Evolutionary conservation across 2,329 filamentous ascomycete species (phyloP).

Genomic region (Aschersonia sp.): DNA sequence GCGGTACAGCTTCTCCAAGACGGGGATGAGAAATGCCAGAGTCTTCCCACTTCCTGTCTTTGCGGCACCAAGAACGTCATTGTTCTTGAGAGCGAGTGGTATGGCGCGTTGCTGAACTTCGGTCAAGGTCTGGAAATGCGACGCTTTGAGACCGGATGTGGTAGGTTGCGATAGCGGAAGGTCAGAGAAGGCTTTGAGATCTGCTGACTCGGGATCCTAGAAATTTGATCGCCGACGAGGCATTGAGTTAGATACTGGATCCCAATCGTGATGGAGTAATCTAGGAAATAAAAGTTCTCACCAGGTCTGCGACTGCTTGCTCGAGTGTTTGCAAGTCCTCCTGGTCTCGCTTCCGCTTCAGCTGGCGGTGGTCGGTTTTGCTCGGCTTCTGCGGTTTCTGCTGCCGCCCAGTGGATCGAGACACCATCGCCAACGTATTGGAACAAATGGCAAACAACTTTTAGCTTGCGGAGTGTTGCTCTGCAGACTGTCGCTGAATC

Average conservation of each 20-base stretch:
- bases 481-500: too few relatives aligned
- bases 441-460: background rate
- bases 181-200: slow-evolving; percentile 60
- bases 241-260: background rate
- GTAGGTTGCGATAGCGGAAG: slow-evolving; percentile 79
- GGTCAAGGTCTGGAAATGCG: slow-evolving; percentile 81
- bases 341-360: slow-evolving; percentile 23
- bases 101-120: slow-evolving; percentile 88
- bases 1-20: slow-evolving; percentile 84
- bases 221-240: background rate
- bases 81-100: slow-evolving; percentile 69
- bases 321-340: slow-evolving; percentile 20
- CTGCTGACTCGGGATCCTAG: slow-evolving; percentile 44
- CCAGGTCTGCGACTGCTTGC: slow-evolving; percentile 17
- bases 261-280: too few relatives aligned
- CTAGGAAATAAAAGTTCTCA: slow-evolving; percentile 5
- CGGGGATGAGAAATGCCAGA: slow-evolving; percentile 78
- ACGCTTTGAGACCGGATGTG: slow-evolving; percentile 61
- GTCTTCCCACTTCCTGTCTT: slow-evolving; percentile 96
- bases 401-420: slow-evolving; percentile 10
- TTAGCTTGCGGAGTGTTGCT: too few relatives aligned
- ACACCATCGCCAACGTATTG: slow-evolving; percentile 11
- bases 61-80: slow-evolving; percentile 83
- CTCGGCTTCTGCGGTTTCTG: slow-evolving; percentile 13
- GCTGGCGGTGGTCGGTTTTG: slow-evolving; percentile 17